These are phyloP conservation scores for Dipteronia dyeriana DNA, from an alignment of 345 rosid species.

Conservation along the genomic window DNA sequence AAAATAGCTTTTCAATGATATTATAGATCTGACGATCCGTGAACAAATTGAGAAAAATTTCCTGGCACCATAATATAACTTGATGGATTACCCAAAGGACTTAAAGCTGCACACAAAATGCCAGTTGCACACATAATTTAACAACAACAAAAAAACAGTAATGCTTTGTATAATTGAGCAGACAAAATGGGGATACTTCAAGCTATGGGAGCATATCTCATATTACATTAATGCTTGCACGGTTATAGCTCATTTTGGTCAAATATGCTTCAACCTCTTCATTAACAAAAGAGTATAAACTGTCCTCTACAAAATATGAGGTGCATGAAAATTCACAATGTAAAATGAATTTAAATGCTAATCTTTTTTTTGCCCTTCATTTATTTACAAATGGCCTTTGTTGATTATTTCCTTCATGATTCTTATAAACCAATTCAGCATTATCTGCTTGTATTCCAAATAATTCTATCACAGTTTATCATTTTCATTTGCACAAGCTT, in stretches of 20 bases:
- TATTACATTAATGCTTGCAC: too few relatives aligned
- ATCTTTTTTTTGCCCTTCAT: not conserved
- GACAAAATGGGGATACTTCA: too few relatives aligned
- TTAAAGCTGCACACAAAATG: constrained; percentile 1
- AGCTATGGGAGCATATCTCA: too few relatives aligned
- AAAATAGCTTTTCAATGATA: not conserved
- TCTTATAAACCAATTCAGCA: not conserved
- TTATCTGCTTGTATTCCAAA: not conserved
- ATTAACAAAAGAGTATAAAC: not conserved
- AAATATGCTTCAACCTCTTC: too few relatives aligned
- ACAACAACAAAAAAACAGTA: not conserved
- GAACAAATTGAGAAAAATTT: constrained; percentile 11
- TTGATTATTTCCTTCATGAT: not conserved
- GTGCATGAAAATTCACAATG: not conserved
- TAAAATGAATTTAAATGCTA: not conserved
- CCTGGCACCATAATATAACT: not conserved
- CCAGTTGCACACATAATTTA: not conserved
- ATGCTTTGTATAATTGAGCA: too few relatives aligned
- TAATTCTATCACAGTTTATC: not conserved
- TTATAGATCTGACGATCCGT: not conserved
- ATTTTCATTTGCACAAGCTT: not conserved
- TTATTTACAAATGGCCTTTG: not conserved
- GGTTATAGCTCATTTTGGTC: too few relatives aligned
- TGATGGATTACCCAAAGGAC: not conserved
- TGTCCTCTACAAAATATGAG: not conserved